Base-by-base conservation (phyloP, 2,329 filamentous ascomycete genomes). In the Domatiomyces globalis region DNA sequence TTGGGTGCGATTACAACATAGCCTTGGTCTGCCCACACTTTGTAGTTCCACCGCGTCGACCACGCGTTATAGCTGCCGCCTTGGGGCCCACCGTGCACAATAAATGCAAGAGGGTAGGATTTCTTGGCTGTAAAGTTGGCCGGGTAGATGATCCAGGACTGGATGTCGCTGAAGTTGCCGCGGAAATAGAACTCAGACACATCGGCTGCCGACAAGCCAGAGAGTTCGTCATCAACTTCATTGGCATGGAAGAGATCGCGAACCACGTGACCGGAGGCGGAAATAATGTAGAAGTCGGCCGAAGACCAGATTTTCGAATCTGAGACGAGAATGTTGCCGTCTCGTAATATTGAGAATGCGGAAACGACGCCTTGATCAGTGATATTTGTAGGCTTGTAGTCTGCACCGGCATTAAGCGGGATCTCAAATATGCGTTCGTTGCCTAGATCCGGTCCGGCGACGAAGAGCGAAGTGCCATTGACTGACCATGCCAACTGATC, bases 1-100 rank as follows among this genome's bases (percentile, higher is more conserved):
- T 94, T 94, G 8, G 87, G 85, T 48, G 80, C 76, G 46, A 94
- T 80, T 19, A 84, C 85, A 2, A 94, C 77, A 63, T 92, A 94
- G 45, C 87, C 87, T 68, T 90, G 85, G 65, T 94, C 87, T 2
- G 87, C 87, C 63, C 87, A 94, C 8, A 90, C 76, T 54, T 85
- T 85, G 1, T 85, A 83, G 63, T 94, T 94, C 87, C 87, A 94
- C 17, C 87, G 75, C 2, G 83, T 87, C 64, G 78, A 84, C 85
- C 87, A 94, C 25, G 75, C 72, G 61, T 92, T 83, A 29, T 67
- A 70, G 83, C 85, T 90, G 0, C 85, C 79, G 19, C 81, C 79
- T 65, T 92, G 85, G 0, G 87, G 87, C 0, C 87, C 87, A 50
- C 87, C 87, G 62, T 94, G 87, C 56, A 94, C 85, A 43, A 89